Conservation (phyloP, 768 basidiomycete species). For the Boletus tylopilopsis region DNA sequence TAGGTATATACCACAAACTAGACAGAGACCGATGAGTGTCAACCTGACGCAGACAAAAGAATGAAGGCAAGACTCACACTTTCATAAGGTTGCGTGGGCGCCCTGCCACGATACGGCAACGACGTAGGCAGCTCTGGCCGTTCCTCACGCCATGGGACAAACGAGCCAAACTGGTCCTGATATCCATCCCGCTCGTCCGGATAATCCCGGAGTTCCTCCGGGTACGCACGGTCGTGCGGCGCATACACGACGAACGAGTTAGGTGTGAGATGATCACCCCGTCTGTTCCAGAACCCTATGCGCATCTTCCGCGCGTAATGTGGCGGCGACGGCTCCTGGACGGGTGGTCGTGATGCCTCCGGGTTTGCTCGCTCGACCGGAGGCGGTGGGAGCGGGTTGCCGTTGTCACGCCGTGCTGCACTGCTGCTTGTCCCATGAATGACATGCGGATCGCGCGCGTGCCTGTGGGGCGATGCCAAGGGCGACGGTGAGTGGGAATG, state of each 20-base stretch:
- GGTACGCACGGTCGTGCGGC: conserved; percentile 52
- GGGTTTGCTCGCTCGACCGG: conserved; percentile 22
- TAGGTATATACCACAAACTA: conserved; percentile 43
- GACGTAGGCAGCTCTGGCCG: conserved; percentile 61
- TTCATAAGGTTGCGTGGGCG: conserved; percentile 55
- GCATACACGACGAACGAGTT: conserved; percentile 63
- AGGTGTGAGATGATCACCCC: conserved; percentile 65
- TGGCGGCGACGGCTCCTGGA: conserved; percentile 29
- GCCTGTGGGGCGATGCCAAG: conserved; percentile 9
- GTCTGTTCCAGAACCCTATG: conserved; percentile 68
- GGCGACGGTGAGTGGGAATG: conserved; percentile 14
- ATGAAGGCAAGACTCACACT: conserved; percentile 35
- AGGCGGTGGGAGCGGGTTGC: conserved; percentile 30
- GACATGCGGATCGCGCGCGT: conserved; percentile 9
- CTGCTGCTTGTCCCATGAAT: neutral
- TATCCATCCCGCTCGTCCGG: conserved; percentile 55
- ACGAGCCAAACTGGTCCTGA: conserved; percentile 47
- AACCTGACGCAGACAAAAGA: neutral
- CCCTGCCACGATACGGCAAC: conserved; percentile 52
- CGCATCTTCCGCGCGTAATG: conserved; percentile 37
- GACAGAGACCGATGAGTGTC: neutral
- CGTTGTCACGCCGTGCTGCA: conserved; percentile 14
- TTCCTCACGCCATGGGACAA: conserved; percentile 37
- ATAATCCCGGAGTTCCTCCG: conserved; percentile 56
- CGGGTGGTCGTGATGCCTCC: conserved; percentile 26